phyloP scores from a whole-genome alignment of 495 filamentous ascomycete genomes.

The Penicillium robsamsonii region DNA sequence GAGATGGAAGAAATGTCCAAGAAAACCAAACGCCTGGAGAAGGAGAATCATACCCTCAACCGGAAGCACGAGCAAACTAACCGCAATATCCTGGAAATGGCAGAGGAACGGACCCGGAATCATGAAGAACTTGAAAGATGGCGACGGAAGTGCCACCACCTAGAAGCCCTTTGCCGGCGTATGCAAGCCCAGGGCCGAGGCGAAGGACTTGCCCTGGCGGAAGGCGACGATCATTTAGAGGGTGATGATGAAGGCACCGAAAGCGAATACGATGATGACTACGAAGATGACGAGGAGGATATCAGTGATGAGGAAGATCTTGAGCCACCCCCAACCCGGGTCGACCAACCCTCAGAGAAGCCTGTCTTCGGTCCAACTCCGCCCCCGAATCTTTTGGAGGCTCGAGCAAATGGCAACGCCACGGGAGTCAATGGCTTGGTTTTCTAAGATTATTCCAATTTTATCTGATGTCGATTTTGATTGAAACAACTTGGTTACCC shows the following conservation, averaged over 20 bases:
- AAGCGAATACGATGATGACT: conserved; percentile 67
- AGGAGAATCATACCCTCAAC: conserved; percentile 88
- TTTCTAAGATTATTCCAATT: conserved; percentile 8
- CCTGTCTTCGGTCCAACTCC: conserved; percentile 57
- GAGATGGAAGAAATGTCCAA: conserved; percentile 99
- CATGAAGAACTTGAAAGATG: conserved; percentile 77
- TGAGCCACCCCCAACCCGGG: conserved; percentile 45
- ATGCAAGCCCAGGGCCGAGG: conserved; percentile 91
- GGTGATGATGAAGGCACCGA: conserved; percentile 71
- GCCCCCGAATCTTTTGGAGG: conserved; percentile 48
- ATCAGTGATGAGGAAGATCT: conserved; percentile 67
- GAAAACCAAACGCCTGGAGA: conserved; percentile 96
- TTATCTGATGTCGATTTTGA: conserved; percentile 6
- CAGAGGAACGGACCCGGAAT: conserved; percentile 83
- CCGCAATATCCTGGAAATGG: conserved; percentile 96
- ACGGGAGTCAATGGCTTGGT: conserved; percentile 47
- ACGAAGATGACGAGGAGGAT: conserved; percentile 64
- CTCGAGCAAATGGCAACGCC: conserved; percentile 46
- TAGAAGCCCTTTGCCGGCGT: conserved; percentile 87
- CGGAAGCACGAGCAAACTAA: conserved; percentile 93
- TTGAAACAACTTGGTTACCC: conserved; percentile 1
- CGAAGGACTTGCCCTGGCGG: conserved; percentile 54
- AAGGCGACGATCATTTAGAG: conserved; percentile 48
- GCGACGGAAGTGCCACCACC: conserved; percentile 85
- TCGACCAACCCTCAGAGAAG: conserved; percentile 42